Conservation (phyloP, 345 rosid species). For the Sonneratia caseolaris region DNA sequence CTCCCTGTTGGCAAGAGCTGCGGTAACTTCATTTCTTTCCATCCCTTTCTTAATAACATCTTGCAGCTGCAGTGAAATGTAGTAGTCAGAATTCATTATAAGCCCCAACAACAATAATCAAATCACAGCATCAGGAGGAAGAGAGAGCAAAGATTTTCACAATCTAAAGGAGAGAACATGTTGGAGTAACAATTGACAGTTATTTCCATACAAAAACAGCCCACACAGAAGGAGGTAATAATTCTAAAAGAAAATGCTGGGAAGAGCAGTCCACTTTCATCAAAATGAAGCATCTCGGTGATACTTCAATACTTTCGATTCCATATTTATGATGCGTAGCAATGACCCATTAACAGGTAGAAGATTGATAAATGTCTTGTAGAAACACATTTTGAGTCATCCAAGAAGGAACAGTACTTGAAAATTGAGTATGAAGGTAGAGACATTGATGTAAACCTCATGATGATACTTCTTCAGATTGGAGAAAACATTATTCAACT, state of each 20-base stretch:
- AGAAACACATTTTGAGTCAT: neutral
- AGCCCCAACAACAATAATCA: neutral
- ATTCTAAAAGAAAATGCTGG: neutral
- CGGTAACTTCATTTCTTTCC: slow-evolving; percentile 50
- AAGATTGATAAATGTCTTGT: neutral
- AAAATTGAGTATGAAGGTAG: neutral
- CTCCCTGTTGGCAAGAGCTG: slow-evolving; percentile 47
- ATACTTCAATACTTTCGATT: neutral
- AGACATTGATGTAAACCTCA: slow-evolving; percentile 40
- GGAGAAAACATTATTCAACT: slow-evolving; percentile 30
- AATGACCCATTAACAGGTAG: neutral
- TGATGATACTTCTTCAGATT: slow-evolving; percentile 51
- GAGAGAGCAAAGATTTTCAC: neutral
- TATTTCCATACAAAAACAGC: neutral
- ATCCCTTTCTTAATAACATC: slow-evolving; percentile 50
- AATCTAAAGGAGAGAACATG: neutral
- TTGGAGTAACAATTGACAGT: neutral
- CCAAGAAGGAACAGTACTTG: neutral
- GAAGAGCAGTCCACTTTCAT: neutral
- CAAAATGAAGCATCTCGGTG: neutral
- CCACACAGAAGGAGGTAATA: neutral
- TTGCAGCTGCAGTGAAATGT: slow-evolving; percentile 44
- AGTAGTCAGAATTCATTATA: neutral
- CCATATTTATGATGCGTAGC: neutral
- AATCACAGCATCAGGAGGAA: neutral